Percentiles rank a stretch among this genome's conserved stretches.
Evolutionary conservation across 164 flowering plant genomes (phyloP).

Genomic region (Nelumbo lutea): DNA sequence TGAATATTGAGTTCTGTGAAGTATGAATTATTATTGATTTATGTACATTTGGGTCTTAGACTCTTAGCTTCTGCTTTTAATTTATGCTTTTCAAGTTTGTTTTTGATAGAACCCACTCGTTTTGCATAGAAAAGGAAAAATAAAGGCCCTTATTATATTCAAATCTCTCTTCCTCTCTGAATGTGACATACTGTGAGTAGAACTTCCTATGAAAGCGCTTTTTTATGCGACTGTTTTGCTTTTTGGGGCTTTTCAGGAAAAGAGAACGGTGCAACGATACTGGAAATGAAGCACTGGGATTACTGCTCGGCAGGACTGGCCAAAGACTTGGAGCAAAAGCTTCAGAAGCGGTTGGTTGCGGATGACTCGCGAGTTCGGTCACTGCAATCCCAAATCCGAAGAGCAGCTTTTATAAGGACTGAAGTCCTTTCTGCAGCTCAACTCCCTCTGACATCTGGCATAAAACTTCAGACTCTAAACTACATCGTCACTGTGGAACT

Average conservation of each 20-base stretch:
- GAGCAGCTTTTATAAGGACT: conserved; percentile 11
- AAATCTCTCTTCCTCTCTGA: no score
- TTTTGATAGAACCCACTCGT: neutral
- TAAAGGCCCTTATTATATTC: no score
- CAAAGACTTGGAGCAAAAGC: conserved; percentile 33
- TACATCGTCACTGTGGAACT: conserved; percentile 57
- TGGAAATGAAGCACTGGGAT: conserved; percentile 63
- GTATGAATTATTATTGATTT: neutral
- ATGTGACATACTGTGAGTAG: no score
- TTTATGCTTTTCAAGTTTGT: neutral
- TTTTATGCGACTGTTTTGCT: neutral
- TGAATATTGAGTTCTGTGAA: neutral
- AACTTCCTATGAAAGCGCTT: no score
- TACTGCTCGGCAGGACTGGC: conserved; percentile 30
- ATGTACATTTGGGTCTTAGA: neutral
- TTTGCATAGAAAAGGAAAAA: neutral
- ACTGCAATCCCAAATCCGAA: conserved; percentile 42
- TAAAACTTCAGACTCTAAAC: conserved; percentile 56
- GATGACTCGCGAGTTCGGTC: conserved; percentile 44
- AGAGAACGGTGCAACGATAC: conserved; percentile 39
- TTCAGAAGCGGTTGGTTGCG: conserved; percentile 26
- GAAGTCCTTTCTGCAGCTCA: conserved; percentile 24
- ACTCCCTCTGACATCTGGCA: conserved; percentile 59
- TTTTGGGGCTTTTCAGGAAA: conserved; percentile 29
- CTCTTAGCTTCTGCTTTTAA: neutral